A percentile compares a stretch with the other conserved stretches of the same genome.
Conservation (phyloP, 306 rosid species). For the Sphenostylis stenocarpa region DNA sequence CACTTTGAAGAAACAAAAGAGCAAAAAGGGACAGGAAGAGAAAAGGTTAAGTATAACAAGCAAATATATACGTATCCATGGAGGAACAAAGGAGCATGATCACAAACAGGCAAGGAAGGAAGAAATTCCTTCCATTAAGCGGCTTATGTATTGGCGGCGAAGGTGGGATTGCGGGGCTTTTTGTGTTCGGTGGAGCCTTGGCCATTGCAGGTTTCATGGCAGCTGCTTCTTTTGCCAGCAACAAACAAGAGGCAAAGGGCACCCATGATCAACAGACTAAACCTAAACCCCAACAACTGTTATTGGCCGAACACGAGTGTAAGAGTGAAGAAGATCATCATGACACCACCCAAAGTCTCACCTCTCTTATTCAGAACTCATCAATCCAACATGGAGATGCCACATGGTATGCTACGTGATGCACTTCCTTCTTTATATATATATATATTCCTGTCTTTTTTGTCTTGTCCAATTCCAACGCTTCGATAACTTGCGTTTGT, state of each 20-base stretch:
- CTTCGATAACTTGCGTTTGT: neutral
- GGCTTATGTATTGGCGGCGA: slow-evolving; percentile 28
- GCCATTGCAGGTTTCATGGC: slow-evolving; percentile 50
- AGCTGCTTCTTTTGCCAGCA: slow-evolving; percentile 33
- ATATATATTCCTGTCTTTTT: neutral
- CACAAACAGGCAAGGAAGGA: slow-evolving; percentile 33
- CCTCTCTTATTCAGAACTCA: slow-evolving; percentile 25
- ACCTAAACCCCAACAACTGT: neutral
- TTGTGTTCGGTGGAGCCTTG: slow-evolving; percentile 56
- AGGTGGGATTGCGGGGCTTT: slow-evolving; percentile 43
- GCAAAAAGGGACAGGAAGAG: neutral
- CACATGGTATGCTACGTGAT: slow-evolving; percentile 19
- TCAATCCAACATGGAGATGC: slow-evolving; percentile 7
- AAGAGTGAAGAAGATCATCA: slow-evolving; percentile 14
- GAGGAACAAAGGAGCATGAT: neutral
- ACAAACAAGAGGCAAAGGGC: slow-evolving; percentile 6
- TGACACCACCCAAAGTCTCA: neutral
- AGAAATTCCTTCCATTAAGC: neutral
- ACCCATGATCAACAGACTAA: slow-evolving; percentile 16
- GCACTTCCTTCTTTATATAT: neutral
- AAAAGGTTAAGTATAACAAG: neutral
- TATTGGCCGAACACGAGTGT: neutral
- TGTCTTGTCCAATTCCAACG: neutral
- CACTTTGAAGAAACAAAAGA: neutral
- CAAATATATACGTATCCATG: neutral